Evolutionary conservation across 805 yeast genomes (phyloP).

Genomic region (Lachancea meyersii): DNA sequence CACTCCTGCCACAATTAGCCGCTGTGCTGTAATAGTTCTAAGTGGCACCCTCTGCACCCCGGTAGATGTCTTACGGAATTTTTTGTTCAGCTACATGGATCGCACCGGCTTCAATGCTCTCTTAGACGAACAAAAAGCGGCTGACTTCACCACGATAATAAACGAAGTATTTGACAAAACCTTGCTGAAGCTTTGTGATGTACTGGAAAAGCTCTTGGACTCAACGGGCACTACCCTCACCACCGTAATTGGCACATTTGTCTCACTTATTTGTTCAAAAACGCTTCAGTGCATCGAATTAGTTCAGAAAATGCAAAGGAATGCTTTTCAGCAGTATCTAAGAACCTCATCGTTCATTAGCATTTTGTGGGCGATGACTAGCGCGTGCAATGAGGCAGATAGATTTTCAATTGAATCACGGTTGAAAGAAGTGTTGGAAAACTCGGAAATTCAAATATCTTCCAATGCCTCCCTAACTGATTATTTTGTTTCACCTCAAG

Average conservation of each 20-base stretch:
- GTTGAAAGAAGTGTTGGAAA: neutral
- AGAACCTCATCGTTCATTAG: neutral
- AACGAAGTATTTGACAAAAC: neutral
- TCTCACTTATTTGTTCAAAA: neutral
- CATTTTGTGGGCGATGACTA: constrained; percentile 8
- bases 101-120: neutral
- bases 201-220: neutral
- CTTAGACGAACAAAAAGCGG: neutral
- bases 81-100: neutral
- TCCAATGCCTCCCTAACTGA: constrained; percentile 32
- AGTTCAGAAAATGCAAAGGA: neutral
- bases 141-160: neutral
- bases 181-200: neutral
- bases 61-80: constrained; percentile 1
- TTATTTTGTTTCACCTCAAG: constrained; percentile 40
- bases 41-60: neutral
- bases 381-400: constrained; percentile 7
- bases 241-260: neutral
- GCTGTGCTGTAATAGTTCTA: constrained; percentile 86
- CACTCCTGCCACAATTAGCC: constrained; percentile 86
- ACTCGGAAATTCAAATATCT: constrained; percentile 1
- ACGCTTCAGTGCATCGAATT: neutral
- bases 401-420: neutral
- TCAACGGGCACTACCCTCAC: constrained; percentile 1
- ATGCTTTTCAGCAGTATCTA: neutral